phyloP scores from a whole-genome alignment of 2,329 filamentous ascomycete genomes.

The Tolypocladium paradoxum region DNA sequence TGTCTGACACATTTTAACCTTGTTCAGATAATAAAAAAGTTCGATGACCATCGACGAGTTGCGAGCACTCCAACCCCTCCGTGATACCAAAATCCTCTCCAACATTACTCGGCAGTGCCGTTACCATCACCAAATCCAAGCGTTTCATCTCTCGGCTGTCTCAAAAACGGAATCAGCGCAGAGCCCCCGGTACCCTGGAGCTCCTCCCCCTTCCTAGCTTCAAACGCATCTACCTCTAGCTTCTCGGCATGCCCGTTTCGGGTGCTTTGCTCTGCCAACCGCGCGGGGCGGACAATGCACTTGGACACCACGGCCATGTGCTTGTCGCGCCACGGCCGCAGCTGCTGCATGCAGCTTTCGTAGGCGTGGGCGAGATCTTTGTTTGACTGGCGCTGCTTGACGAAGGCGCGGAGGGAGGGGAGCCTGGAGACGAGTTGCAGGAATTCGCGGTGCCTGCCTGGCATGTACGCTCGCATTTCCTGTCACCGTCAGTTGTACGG shows the following conservation, averaged over 20 bases:
- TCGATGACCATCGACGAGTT: no score
- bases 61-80: no score
- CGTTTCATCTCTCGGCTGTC: neutral
- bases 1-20: no score
- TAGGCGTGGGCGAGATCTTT: constrained; percentile 1
- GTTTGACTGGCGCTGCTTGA: constrained; percentile 2
- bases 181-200: constrained; percentile 7
- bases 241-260: no score
- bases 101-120: no score
- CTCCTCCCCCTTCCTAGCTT: constrained; percentile 2
- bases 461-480: constrained; percentile 10
- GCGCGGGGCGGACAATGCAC: constrained; percentile 9
- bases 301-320: constrained; percentile 11
- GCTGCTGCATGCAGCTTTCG: no score
- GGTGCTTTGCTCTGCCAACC: no score
- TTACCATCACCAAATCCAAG: neutral
- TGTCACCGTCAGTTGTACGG: constrained; percentile 1
- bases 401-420: constrained; percentile 6
- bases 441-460: constrained; percentile 7
- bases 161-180: constrained; percentile 6
- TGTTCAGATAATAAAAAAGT: no score
- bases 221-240: no score
- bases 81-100: no score
- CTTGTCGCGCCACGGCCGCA: constrained; percentile 7
- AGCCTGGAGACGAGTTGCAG: constrained; percentile 3